Evolutionary conservation across 1,139 yeast species (phyloP), one percentile per base, ranked within the genome.

Genomic region (Yamadazyma blattariae): DNA sequence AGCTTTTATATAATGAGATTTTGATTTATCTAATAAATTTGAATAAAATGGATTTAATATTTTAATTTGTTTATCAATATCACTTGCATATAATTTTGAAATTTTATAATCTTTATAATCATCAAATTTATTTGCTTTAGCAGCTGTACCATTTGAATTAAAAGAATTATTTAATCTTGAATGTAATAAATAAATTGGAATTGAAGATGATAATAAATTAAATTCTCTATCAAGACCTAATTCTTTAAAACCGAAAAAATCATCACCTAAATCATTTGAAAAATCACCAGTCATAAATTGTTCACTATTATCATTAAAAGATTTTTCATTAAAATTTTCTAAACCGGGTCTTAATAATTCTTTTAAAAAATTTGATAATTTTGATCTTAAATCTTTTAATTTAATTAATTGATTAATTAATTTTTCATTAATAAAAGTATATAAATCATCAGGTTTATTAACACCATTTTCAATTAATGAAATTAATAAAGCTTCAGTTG

Each of bases 161-260:
- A 61, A 71, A 19, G 81, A 74, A 41, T 73, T 78, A 38, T 79
- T 79, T 29, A 88, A 67, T 42, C 85, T 75, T 20, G 94, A 84
- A 50, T 90, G 97, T 29, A 94, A 65, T 36, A 94, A 65, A 57
- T 92, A 95, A 32, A 94, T 68, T 1, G 99, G 98, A 25, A 94
- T 89, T 0, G 96, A 78, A 5, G 89, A 74, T 22, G 92, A 83
- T 37, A 90, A 64, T 57, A 90, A 67, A n/a, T 94, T 90, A 57
- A 87, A 83, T 56, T 94, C 99, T 51, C 83, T 86, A 52, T 92
- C 98, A 44, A 94, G 67, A 0, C 98, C 98, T 32, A 94, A 69
- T 48, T 90, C 97, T 52, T 77, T 84, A 66, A 94, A 94, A 0
- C 99, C 99, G 64, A 94, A 94, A 71, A 90, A 92, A 61, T 94